Base-by-base conservation (phyloP, 352 stramenopile genomes). In the Pythium monospermum region DNA sequence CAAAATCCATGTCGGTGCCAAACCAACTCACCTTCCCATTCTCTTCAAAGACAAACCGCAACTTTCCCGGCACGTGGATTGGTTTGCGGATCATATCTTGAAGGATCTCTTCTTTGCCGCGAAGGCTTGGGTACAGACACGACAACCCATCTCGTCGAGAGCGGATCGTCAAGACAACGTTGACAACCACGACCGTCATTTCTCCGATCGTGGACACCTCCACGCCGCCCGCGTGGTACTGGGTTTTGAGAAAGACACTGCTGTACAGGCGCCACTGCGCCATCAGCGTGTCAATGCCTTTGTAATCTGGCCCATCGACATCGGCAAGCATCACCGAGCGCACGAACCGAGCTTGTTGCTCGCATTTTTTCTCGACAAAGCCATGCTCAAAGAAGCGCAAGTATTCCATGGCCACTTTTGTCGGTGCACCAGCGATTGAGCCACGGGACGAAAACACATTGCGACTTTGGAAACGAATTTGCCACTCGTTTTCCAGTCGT, bases 1-100 rank as follows among this genome's bases (percentile, higher is more conserved):
- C 61, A 45, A 87, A 72, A 57, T 87, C 73, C 60, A 76, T 71
- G 32, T 89, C 69, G 21, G 68, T 66, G 35, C 71, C 77, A 28
- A 85, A 71, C 73, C 71, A 87, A 31, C 38, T 86, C 21, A 80
- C 49, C 23, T 55, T 30, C 27, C 69, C 73, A 19, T 57, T 42
- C 0, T 28, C 16, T 18, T 79, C 73, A 32, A 89, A 83, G 23
- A 82, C 46, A 53, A 89, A 85, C 38, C 57, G 61, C 46, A 85
- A 71, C 51, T 67, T 68, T 10, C 72, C 69, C 0, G 63, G 65
- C 1, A 84, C 60, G 22, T 55, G 21, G 19, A 89, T 67, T 37
- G 61, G 26, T 13, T 41, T 62, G 21, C 64, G 61, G 10, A 84
- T 69, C 22, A 87, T 43, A 23, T 66, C 65, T 32, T 87, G 75